These are phyloP conservation scores for Sugiyamaella xylanicola DNA, from an alignment of 1,139 yeast genomes.

Conservation along the genomic window DNA sequence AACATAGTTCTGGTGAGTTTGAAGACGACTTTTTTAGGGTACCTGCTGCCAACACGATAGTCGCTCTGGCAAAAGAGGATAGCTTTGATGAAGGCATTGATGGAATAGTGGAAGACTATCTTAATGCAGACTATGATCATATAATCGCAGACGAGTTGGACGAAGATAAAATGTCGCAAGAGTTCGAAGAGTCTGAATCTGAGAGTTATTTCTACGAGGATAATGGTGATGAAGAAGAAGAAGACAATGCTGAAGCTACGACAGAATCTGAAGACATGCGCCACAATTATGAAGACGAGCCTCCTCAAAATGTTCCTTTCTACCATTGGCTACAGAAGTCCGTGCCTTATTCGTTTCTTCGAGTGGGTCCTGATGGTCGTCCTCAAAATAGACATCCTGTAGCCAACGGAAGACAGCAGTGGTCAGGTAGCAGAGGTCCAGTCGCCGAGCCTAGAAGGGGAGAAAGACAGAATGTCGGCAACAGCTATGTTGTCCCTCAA, in stretches of 20 bases:
- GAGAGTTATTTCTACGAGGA: conserved; percentile 5
- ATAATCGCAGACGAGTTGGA: conserved; percentile 11
- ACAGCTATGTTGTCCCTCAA: conserved; percentile 1
- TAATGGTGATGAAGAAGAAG: not conserved
- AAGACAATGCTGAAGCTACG: not conserved
- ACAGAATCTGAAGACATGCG: not conserved
- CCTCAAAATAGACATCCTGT: not conserved
- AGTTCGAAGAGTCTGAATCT: not conserved
- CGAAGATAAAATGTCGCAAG: not conserved
- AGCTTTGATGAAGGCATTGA: not conserved
- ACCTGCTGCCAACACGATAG: not conserved
- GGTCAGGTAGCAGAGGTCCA: not conserved
- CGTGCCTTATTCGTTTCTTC: conserved; percentile 10
- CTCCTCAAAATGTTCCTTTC: conserved; percentile 6
- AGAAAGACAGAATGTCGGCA: not conserved
- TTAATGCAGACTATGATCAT: conserved; percentile 1
- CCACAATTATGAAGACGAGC: conserved; percentile 1
- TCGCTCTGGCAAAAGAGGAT: not conserved
- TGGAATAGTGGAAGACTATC: not conserved
- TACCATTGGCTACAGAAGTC: conserved; percentile 11
- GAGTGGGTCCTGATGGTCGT: not conserved
- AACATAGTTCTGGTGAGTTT: not conserved
- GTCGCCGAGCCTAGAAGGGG: not conserved
- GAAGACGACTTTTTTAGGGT: not conserved
- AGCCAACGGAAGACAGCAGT: not conserved